Base-by-base conservation (phyloP, 2,329 filamentous ascomycete genomes). In the Talaromyces sp. region DNA sequence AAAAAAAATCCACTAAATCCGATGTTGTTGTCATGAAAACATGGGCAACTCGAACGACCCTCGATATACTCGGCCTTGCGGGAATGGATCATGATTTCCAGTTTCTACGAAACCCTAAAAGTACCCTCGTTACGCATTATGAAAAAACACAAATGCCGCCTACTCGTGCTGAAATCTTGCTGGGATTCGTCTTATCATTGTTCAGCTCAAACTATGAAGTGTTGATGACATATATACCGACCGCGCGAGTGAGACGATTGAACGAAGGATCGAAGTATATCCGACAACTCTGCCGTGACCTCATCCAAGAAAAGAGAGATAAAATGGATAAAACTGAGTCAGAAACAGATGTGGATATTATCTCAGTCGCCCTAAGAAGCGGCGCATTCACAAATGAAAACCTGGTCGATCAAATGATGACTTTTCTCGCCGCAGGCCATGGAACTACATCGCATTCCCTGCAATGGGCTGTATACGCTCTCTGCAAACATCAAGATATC, bases 351-450 rank as follows among this genome's bases (percentile, higher is more conserved):
- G 76, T 86, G 6, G 92, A 96, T 74, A 95, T 97, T 65, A 82
- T 96, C 39, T 92, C 89, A 0, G 90, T 94, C 0, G 92, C 92
- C 13, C 81, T 96, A 52, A 85, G 89, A 73, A 92, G 88, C 39
- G 90, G 90, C 58, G 86, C 83, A 6, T 95, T 96, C 77, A 85
- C 80, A 17, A 91, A 95, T 67, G 90, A 92, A 59, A 87, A 92
- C 66, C 85, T 96, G n/a, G 86, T 92, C 37, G 90, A 95, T 75
- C 92, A 96, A 77, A 86, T 95, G 74, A 95, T 96, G 91, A 95
- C 91, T 0, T 95, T 96, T 80, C 85, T 96, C 4, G 90, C 90
- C 0, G 92, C 92, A 0, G 89, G 89, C 22, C 91, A 94, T 75
- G 90, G 94, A 77, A 94, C 91, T 0, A 93, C 90, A 0, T 87